Base-by-base conservation (phyloP, 1,139 yeast species). In the Lodderomyces pseudojiufengensis region DNA sequence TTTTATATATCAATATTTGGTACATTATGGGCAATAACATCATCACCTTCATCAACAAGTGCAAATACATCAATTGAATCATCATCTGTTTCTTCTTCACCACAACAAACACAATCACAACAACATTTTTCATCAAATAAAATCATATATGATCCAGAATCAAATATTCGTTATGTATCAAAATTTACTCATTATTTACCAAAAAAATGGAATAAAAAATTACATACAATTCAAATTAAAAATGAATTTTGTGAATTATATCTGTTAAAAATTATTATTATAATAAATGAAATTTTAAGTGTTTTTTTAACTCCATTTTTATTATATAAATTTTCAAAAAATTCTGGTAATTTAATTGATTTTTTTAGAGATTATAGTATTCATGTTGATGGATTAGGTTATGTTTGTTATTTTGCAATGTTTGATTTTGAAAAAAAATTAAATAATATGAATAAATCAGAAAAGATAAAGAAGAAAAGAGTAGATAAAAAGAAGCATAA, bases 341-440 rank as follows among this genome's bases (percentile, higher is more conserved):
- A 78, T 32, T 70, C 92, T 11, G 90, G 86, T 24, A 69, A 77
- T 25, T 83, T 92, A 29, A 76, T 92, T 26, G 97, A 92, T 54
- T 92, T 92, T 52, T 86, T 90, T 58, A 63, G 97, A 39, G 97
- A 92, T 43, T 83, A 78, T 48, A 80, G 95, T 9, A 80, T 88
- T 9, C 94, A 90, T 55, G 87, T 90, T 32, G 97, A 90, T 61
- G 97, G 97, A 0, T 65, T 92, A 31, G 99, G 98, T 0, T 84
- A 90, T 51, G 95, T 92, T 25, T 92, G 98, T 54, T 82, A 86
- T 29, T 87, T 81, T 68, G 97, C 98, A 3, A 84, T 86, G 79
- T 94, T 92, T 59, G 84, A 85, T 49, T 77, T 82, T 43, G 84
- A 81, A 46, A 76, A 78, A 41, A 73, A 72, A 44, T 76, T 72